A percentile compares a stretch with the other conserved stretches of the same genome.
phyloP scores from a whole-genome alignment of 805 yeast species.

The Yarrowia divulgata region DNA sequence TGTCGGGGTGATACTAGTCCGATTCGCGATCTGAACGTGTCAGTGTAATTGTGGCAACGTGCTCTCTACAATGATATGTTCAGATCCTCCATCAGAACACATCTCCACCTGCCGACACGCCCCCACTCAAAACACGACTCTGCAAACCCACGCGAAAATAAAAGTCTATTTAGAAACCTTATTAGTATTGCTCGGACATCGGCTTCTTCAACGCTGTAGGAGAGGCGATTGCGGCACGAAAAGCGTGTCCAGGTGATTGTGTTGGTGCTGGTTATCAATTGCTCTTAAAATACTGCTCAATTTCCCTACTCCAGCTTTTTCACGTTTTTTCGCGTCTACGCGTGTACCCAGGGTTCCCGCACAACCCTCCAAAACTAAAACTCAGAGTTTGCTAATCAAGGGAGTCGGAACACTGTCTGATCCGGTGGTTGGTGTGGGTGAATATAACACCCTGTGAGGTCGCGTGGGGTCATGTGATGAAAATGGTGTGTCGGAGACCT shows the following conservation, averaged over 20 bases:
- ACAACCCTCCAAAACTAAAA: conserved; percentile 21
- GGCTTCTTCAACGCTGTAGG: neutral
- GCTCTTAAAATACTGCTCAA: neutral
- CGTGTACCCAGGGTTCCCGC: conserved; percentile 19
- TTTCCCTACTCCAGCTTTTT: neutral
- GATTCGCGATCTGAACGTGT: conserved; percentile 22
- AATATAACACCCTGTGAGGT: too few species aligned
- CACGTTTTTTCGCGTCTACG: neutral
- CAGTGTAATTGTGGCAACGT: neutral
- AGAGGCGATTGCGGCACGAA: neutral
- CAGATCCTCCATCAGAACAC: neutral
- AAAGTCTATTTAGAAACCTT: neutral
- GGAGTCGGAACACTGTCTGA: conserved; percentile 5
- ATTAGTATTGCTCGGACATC: conserved; percentile 23
- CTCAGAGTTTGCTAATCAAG: conserved; percentile 32
- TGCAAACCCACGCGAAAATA: conserved; percentile 27
- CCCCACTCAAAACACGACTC: conserved; percentile 25
- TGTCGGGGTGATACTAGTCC: too few species aligned
- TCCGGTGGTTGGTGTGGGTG: neutral
- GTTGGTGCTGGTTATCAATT: neutral
- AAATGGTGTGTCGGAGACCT: too few species aligned
- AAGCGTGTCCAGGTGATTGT: neutral
- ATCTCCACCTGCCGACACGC: neutral
- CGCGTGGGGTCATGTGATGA: neutral
- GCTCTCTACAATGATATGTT: neutral